These are phyloP conservation scores for Geotrichum klebahnii DNA, from an alignment of 1,139 yeast genomes.

Conservation along the genomic window DNA sequence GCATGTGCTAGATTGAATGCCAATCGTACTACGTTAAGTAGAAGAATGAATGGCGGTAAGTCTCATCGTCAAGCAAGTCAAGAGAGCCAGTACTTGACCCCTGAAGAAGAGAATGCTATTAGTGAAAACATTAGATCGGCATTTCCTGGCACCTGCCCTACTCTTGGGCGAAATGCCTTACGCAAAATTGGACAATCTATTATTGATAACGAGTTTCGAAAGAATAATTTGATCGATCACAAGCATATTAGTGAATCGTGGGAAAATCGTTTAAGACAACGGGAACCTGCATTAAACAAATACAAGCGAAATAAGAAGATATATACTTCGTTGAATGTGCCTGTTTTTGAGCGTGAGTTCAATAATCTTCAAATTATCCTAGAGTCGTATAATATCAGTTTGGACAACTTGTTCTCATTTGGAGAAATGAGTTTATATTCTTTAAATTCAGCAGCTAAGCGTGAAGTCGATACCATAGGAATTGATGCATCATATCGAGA, in stretches of 20 bases:
- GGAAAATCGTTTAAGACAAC: conserved; percentile 15
- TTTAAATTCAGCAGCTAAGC: no score
- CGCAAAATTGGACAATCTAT: conserved; percentile 16
- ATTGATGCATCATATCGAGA: conserved; percentile 9
- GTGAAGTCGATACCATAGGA: conserved; percentile 10
- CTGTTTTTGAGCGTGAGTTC: conserved; percentile 5
- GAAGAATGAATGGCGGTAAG: conserved; percentile 15
- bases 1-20: conserved; percentile 15
- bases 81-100: conserved; percentile 14
- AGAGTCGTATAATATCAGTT: neutral
- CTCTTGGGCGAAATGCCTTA: conserved; percentile 12
- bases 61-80: conserved; percentile 17
- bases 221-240: conserved; percentile 2
- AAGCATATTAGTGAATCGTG: conserved; percentile 16
- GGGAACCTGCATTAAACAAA: conserved; percentile 9
- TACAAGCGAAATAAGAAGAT: conserved; percentile 12
- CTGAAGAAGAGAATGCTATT: conserved; percentile 9
- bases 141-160: conserved; percentile 9
- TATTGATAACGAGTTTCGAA: no score
- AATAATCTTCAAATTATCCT: neutral
- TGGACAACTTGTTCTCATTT: conserved; percentile 11
- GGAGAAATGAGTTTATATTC: conserved; percentile 15
- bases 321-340: neutral
- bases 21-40: conserved; percentile 14
- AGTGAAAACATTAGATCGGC: conserved; percentile 1